These are phyloP conservation scores for Millerozyma acaciae DNA, from an alignment of 805 yeast species.

Conservation along the genomic window DNA sequence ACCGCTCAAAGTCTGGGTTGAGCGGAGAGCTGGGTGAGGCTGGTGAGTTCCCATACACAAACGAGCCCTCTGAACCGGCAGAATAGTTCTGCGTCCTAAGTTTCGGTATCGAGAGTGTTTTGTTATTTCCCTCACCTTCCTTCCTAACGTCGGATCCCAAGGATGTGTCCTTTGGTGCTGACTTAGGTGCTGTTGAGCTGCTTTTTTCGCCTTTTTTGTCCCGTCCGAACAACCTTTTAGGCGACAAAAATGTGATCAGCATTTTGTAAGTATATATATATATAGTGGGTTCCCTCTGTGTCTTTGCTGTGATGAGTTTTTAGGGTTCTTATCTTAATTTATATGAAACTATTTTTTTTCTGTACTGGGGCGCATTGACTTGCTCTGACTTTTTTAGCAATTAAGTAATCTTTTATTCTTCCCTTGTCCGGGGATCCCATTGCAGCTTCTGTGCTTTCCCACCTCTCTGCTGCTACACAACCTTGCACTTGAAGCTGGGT, in stretches of 20 bases:
- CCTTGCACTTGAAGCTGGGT: no score
- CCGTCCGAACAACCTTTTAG: constrained; percentile 3
- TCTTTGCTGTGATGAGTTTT: no score
- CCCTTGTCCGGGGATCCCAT: no score
- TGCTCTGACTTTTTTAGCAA: no score
- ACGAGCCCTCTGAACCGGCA: background rate
- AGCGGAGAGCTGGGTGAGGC: constrained; percentile 5
- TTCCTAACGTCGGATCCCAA: background rate
- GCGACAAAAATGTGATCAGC: constrained; percentile 5
- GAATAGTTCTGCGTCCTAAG: constrained; percentile 5
- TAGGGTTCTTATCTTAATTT: no score
- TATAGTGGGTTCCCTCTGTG: background rate
- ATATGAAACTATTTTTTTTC: no score
- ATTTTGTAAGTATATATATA: constrained; percentile 1
- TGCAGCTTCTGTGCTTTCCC: no score
- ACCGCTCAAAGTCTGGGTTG: constrained; percentile 1
- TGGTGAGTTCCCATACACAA: constrained; percentile 3
- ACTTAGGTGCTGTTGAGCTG: constrained; percentile 2
- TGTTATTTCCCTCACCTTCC: background rate
- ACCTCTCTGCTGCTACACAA: no score
- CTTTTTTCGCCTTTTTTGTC: constrained; percentile 1
- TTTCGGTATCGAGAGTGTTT: constrained; percentile 5
- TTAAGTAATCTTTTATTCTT: no score
- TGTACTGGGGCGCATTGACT: no score
- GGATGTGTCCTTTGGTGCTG: background rate